Base-by-base conservation (phyloP, 208 protist species). In the Leishmania lainsoni region DNA sequence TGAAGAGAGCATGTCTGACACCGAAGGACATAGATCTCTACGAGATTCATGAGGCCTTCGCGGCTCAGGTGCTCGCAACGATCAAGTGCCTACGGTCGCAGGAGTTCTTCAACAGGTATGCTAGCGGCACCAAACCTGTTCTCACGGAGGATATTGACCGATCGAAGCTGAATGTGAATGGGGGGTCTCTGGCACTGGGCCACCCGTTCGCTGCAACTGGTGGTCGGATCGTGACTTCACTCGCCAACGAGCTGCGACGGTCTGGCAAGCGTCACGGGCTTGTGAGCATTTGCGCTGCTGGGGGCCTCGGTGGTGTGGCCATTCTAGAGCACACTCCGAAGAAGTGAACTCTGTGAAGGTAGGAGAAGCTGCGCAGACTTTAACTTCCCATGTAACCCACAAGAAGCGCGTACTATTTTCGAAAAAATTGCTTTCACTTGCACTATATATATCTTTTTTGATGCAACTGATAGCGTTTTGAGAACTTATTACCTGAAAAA, bases 21-120 rank as follows among this genome's bases (percentile, higher is more conserved):
- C 45, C 93, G 32, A 85, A 96, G 63, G 91, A 98, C 72, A 94
- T 98, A 52, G 93, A 97, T 78, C 79, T 96, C 8, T 95, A 93
- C 75, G 95, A 98, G 79, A 93, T 98, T 42, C 95, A 98, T 75
- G 95, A 98, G 83, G 95, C 95, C 2, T 98, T 98, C 80, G 92
- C 93, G 29, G 92, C 94, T 51, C 95, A 98, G 85, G 94, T 97
- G 17, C 88, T 97, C 65, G 89, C 89, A 0, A 97, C 94, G 29
- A 86, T 96, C 74, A 93, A 93, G 83, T 91, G 84, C 81, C 59
- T 96, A 10, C 76, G 81, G 32, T 94, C 86, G 8, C 87, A 91
- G 26, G 92, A 97, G 75, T 97, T 96, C 75, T 95, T 91, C 71
- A 80, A 93, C 80, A 80, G 81, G 66, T 89, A 91, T 66, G 85